Evolutionary conservation across 2,329 filamentous ascomycete species (phyloP).

Genomic region (Karstenula rhodostoma): DNA sequence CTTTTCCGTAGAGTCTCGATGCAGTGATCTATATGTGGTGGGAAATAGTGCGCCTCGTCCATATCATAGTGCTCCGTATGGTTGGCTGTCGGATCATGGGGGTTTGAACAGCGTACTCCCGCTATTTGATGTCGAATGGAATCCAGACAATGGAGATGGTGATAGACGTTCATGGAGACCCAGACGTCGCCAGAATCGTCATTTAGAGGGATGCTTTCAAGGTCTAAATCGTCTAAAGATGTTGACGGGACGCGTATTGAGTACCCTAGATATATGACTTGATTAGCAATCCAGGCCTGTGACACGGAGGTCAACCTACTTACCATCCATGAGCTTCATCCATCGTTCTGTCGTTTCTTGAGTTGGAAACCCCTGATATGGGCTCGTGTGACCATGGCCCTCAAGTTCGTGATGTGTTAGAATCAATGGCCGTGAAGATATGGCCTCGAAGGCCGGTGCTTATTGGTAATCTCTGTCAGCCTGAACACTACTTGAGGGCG

Average conservation of each 20-base stretch:
- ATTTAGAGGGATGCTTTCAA: slow-evolving; percentile 17
- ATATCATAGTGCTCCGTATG: not conserved
- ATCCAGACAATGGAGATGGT: slow-evolving; percentile 16
- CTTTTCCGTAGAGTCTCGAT: slow-evolving; percentile 16
- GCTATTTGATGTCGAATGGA: slow-evolving; percentile 18
- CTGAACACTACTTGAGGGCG: not conserved
- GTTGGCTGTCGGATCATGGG: not conserved
- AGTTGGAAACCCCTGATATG: slow-evolving; percentile 16
- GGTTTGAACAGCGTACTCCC: slow-evolving; percentile 11
- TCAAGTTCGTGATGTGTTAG: slow-evolving; percentile 18
- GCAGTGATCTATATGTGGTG: slow-evolving; percentile 20
- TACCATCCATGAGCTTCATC: slow-evolving; percentile 19
- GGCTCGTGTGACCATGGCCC: slow-evolving; percentile 14
- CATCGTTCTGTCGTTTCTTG: slow-evolving; percentile 14
- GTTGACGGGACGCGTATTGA: slow-evolving; percentile 19
- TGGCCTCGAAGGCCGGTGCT: slow-evolving; percentile 19
- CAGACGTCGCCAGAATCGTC: slow-evolving; percentile 17
- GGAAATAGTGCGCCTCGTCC: slow-evolving; percentile 13
- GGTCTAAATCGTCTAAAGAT: slow-evolving; percentile 10
- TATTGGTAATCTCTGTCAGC: not conserved
- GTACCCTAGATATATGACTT: slow-evolving; percentile 1
- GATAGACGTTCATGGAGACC: slow-evolving; percentile 18
- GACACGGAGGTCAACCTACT: not conserved
- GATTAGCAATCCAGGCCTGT: not conserved
- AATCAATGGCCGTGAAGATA: slow-evolving; percentile 14